Evolutionary conservation across 2,329 filamentous ascomycete species (phyloP).

Genomic region (Fusarium proliferatum): DNA sequence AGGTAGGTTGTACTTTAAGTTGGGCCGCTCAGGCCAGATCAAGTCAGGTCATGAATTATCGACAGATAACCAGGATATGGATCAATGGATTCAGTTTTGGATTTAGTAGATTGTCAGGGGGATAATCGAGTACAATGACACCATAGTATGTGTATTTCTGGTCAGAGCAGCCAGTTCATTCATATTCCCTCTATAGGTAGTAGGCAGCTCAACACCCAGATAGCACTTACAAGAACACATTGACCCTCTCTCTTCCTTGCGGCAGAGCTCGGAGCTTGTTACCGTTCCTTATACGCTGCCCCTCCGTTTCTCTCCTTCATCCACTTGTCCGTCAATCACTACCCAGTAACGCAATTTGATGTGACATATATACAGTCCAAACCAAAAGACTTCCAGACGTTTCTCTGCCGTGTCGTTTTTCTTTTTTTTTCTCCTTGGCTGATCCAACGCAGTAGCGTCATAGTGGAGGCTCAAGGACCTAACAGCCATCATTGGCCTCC

Average conservation of each 20-base stretch:
- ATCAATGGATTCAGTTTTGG: constrained; percentile 10
- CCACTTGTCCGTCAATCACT: constrained; percentile 1
- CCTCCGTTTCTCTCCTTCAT: constrained; percentile 29
- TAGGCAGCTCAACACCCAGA: background rate
- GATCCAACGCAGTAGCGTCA: constrained; percentile 28
- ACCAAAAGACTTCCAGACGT: constrained; percentile 15
- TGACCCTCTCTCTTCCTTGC: background rate
- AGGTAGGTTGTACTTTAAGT: constrained; percentile 15
- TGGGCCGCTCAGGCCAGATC: constrained; percentile 34
- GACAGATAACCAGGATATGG: constrained; percentile 22
- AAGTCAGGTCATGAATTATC: constrained; percentile 40
- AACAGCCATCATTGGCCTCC: constrained; percentile 16
- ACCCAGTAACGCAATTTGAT: constrained; percentile 1
- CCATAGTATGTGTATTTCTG: background rate
- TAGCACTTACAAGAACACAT: constrained; percentile 2
- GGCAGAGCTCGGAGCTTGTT: constrained; percentile 19
- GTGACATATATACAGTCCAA: background rate
- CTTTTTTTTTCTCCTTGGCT: constrained; percentile 1
- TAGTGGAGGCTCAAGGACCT: constrained; percentile 32
- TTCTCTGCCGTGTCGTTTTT: constrained; percentile 4
- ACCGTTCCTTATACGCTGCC: background rate
- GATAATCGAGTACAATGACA: background rate
- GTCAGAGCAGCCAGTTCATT: background rate
- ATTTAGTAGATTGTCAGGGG: background rate
- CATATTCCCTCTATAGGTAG: background rate